Base-by-base conservation (phyloP, 2,329 filamentous ascomycete species). In the Apiospora malaysiana region DNA sequence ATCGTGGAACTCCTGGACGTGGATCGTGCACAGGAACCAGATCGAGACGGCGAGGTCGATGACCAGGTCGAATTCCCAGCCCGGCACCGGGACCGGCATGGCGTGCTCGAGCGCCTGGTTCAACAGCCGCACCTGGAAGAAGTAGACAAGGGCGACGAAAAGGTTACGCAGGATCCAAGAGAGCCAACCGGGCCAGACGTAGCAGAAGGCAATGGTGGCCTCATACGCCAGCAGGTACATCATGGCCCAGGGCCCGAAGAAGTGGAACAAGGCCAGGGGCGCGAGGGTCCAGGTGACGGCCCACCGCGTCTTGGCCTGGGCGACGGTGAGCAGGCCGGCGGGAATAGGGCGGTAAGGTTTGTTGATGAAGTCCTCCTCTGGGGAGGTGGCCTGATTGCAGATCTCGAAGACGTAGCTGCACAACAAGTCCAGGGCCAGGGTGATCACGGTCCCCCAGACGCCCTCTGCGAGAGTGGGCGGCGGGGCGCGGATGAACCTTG, bases 381-480 rank as follows among this genome's bases (percentile, higher is more conserved):
- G 56, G 18, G 56, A 63, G 8, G 56, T 63, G 56, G 56, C 21
- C 56, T 63, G 56, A 18, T 63, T 63, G 27, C 51, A 59, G 27
- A 59, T 37, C 6, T 59, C 51, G 14, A 59, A 59, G 1, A n/a
- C 18, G 27, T 59, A 59, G 27, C 51, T 59, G 27, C 51, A 59
- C 27, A 59, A 2, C 1, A 59, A n/a, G 7, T 18, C 51, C 27
- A 32, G 27, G 27, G 27, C 16, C 8, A 59, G 25, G 7, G 27
- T 21, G 2, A 37, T 2, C 51, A 37, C 5, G 27, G 51, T 59
- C 4, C 25, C 51, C 27, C 2, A 8, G 16, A 32, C 27, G 16
- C 16, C 51, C 0, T 37, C 27, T 6, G 16, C 1, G 2, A 59
- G 27, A 7, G 27, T 21, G 5, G 51, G 25, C 16, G 51, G 27